A percentile compares a stretch with the other conserved stretches of the same genome.
Evolutionary conservation across 441 rosid species (phyloP).

Genomic region (Corymbia citriodora): DNA sequence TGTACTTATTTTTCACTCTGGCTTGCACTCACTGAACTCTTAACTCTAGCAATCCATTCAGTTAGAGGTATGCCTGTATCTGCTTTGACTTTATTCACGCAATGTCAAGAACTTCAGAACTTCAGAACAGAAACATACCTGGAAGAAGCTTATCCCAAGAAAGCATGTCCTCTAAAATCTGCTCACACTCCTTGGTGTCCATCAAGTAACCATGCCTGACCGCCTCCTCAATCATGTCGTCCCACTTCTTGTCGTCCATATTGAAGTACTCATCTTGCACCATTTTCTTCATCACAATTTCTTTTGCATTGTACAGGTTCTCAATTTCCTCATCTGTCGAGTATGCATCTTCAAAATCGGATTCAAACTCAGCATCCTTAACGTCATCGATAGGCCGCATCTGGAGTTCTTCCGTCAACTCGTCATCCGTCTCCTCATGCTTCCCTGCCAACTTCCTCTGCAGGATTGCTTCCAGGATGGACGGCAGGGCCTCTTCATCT

Average conservation of each 20-base stretch:
- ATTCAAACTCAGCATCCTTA: constrained; percentile 50
- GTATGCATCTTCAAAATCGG: constrained; percentile 52
- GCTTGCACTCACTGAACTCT: not conserved
- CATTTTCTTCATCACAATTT: constrained; percentile 41
- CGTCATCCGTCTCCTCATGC: constrained; percentile 72
- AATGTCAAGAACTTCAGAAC: not conserved
- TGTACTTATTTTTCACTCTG: not conserved
- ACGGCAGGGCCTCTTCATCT: constrained; percentile 60
- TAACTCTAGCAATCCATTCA: not conserved
- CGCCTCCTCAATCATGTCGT: constrained; percentile 62
- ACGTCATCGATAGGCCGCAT: constrained; percentile 40
- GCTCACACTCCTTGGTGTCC: constrained; percentile 71
- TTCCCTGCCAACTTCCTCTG: constrained; percentile 39
- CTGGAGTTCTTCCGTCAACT: constrained; percentile 39
- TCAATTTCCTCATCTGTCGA: constrained; percentile 71
- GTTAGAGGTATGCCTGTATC: not conserved
- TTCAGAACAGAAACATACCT: constrained; percentile 25
- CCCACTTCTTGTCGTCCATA: constrained; percentile 85
- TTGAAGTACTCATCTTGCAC: constrained; percentile 49
- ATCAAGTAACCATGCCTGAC: constrained; percentile 46
- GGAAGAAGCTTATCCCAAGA: constrained; percentile 89
- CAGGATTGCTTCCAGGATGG: constrained; percentile 53
- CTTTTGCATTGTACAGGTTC: constrained; percentile 51
- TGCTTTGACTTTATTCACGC: not conserved
- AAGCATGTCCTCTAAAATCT: constrained; percentile 80